Evolutionary conservation across 768 basidiomycete genomes (phyloP).

Genomic region (Naematelia encephala): DNA sequence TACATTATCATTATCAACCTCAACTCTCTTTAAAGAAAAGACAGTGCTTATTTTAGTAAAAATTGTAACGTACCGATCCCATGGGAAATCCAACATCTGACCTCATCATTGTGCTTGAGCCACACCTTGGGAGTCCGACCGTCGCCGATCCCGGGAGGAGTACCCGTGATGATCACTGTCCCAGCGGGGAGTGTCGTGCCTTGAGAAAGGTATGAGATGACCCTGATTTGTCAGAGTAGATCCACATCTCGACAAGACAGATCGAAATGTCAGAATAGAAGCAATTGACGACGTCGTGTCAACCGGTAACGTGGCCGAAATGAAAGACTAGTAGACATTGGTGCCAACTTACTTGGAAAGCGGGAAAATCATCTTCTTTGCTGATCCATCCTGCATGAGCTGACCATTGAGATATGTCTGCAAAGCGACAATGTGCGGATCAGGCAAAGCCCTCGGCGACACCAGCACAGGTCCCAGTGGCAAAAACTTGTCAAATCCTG

Average conservation of each 20-base stretch:
- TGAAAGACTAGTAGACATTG: too few relatives aligned
- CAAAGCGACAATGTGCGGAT: conserved; percentile 27
- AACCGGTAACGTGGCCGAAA: background rate
- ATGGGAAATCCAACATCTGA: conserved; percentile 50
- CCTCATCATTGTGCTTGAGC: conserved; percentile 70
- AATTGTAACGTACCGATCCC: conserved; percentile 14
- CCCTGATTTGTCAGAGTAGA: conserved; percentile 74
- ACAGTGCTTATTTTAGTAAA: too few relatives aligned
- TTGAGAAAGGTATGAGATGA: conserved; percentile 54
- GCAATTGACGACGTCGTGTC: too few relatives aligned
- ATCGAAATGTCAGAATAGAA: too few relatives aligned
- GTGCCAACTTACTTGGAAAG: conserved; percentile 10
- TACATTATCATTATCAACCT: background rate
- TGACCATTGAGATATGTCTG: conserved; percentile 22
- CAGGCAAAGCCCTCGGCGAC: conserved; percentile 19
- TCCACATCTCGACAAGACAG: too few relatives aligned
- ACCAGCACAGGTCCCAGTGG: conserved; percentile 47
- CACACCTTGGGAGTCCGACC: conserved; percentile 67
- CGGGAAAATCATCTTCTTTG: conserved; percentile 24
- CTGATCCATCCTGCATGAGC: conserved; percentile 19
- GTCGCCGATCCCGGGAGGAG: conserved; percentile 74
- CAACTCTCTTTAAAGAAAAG: too few relatives aligned
- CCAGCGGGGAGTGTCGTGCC: conserved; percentile 51
- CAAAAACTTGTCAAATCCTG: conserved; percentile 45
- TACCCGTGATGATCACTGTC: conserved; percentile 52